phyloP scores from a whole-genome alignment of 2,329 filamentous ascomycete species.

The Waltergamsia citrina region DNA sequence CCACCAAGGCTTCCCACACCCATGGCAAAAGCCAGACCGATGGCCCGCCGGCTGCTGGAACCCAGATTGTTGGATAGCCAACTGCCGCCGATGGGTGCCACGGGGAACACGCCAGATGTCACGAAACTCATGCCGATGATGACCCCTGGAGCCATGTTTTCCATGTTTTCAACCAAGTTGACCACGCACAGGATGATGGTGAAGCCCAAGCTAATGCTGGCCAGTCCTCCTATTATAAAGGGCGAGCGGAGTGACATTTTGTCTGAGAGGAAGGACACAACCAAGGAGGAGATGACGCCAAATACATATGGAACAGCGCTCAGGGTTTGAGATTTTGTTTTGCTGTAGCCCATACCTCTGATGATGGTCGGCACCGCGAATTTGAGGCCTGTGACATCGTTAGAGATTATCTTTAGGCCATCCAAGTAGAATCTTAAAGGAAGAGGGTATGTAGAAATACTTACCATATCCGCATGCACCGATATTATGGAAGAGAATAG shows the following conservation, averaged over 20 bases:
- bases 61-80: constrained; percentile 26
- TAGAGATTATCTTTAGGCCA: not conserved
- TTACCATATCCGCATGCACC: constrained; percentile 3
- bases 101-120: constrained; percentile 54
- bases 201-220: constrained; percentile 47
- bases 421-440: not conserved
- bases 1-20: constrained; percentile 5
- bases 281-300: constrained; percentile 50
- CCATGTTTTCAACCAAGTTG: not conserved
- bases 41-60: constrained; percentile 15
- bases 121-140: constrained; percentile 49
- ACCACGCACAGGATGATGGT: constrained; percentile 23
- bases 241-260: constrained; percentile 39
- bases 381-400: constrained; percentile 11
- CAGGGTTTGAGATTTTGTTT: constrained; percentile 53
- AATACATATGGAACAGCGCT: constrained; percentile 51
- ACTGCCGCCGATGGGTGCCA: constrained; percentile 13
- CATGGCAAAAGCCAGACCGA: constrained; percentile 19
- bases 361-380: constrained; percentile 52
- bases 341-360: constrained; percentile 45
- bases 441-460: not conserved
- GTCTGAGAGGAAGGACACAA: constrained; percentile 46
- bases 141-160: constrained; percentile 25
- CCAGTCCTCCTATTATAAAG: constrained; percentile 44
- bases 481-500: constrained; percentile 3